Evolutionary conservation across 495 filamentous ascomycete genomes (phyloP), one percentile per base, ranked within the genome.

Genomic region (Friedmanniomyces simplex): DNA sequence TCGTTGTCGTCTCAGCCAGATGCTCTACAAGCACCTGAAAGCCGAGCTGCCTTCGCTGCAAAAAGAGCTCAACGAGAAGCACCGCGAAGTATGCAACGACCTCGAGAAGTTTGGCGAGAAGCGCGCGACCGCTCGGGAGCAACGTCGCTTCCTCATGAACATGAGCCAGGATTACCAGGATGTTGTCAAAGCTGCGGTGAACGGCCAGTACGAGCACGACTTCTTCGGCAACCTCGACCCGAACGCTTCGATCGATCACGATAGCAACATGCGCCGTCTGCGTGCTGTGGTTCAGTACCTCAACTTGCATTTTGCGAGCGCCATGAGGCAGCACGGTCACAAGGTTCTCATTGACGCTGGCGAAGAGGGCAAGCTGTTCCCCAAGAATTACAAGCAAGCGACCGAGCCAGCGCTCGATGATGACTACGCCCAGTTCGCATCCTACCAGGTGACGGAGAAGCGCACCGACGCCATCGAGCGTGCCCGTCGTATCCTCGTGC

Each of bases 271-370:
- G 16, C 77, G 80, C 55, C 78, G 81, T 11, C 68, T 88, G 8
- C 77, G 86, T 12, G 82, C 85, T 0, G 66, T 79, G 0, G 68
- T 86, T 21, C 80, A 84, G 37, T 75, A 81, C 32, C 61, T 79
- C 20, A 81, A 80, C 55, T 65, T 67, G n/a, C 66, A 72, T 0
- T 88, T 88, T 51, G 75, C 79, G 0, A 68, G 76, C 13, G 63
- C 74, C 0, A 77, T 87, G 42, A 46, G 59, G 0, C 54, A 16
- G 0, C 57, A 54, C 20, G 83, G 82, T 0, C 79, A 83, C 32
- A 53, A 56, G 13, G 21, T 52, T 42, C 11, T 34, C 22, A 39
- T 37, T 21, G 18, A 34, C 22, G 45, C 45, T 21, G 21, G 26
- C 13, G 53, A 39, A 22, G 46, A 32, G 28, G 4, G 3, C 28